Base-by-base conservation (phyloP, 169 alveolate species). In the Eimeria falciformis region DNA sequence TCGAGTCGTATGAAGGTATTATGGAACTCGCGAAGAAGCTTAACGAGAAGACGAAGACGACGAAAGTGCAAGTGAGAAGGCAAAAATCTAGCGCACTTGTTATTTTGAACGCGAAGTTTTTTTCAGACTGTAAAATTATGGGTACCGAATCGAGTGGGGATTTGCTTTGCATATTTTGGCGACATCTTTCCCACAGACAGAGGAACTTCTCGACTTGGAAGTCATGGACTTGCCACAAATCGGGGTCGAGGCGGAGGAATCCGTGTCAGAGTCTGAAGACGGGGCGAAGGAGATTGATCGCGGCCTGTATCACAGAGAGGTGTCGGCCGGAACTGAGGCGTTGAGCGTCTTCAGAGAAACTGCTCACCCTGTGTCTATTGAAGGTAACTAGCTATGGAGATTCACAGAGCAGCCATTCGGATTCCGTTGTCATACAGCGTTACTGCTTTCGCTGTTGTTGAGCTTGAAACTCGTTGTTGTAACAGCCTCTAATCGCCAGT, bases 331-430 rank as follows among this genome's bases (percentile, higher is more conserved):
- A 25, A 23, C 23, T 18, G 53, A 73, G 55, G 17, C 47, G 2
- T 5, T 7, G 3, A 43, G 7, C 40, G 18, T 73, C 9, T 18
- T 43, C 14, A 27, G 37, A 3, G 53, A 37, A 6, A 45, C 55
- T 9, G 56, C 62, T 3, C 84, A 73, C 40, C 84, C 84, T 21
- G 84, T 73, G 12, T 56, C 84, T 17, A 43, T 73, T 1, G 84
- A 73, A 43, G 84, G 84, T 73, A 12, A n/a, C n/a, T n/a, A n/a
- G n/a, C n/a, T n/a, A n/a, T n/a, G n/a, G n/a, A n/a, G n/a, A n/a
- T n/a, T n/a, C n/a, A n/a, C n/a, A n/a, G n/a, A n/a, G n/a, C n/a
- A n/a, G n/a, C n/a, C n/a, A n/a, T n/a, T n/a, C n/a, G n/a, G n/a
- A n/a, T n/a, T n/a, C n/a, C n/a, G n/a, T n/a, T n/a, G n/a, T n/a